Conservation (phyloP, 371 early-diverging fungal genomes). For the Zopfochytrium polystomum region DNA sequence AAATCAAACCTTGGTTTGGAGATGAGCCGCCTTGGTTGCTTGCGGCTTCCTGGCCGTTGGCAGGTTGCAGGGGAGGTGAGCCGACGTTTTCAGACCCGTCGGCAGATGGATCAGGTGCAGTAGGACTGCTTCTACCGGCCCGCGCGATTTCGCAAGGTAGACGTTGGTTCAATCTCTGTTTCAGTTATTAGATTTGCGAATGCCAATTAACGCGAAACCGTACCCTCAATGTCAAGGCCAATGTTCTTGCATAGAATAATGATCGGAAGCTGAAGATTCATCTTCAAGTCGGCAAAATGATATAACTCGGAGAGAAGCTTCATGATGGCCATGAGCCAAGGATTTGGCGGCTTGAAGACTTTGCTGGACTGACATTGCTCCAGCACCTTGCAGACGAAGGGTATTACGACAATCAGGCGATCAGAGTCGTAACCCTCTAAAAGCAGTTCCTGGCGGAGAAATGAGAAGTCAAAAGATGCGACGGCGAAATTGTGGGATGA, state of each 20-base stretch:
- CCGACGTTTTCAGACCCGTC: no score
- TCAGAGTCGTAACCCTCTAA: conserved; percentile 85
- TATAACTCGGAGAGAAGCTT: conserved; percentile 88
- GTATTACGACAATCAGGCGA: conserved; percentile 90
- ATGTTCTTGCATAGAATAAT: conserved; percentile 94
- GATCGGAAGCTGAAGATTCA: conserved; percentile 94
- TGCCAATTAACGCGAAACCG: no score
- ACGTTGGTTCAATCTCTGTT: no score
- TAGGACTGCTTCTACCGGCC: no score
- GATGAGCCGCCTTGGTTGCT: no score
- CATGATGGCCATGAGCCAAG: conserved; percentile 95
- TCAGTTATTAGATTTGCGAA: no score
- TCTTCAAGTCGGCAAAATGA: conserved; percentile 84
- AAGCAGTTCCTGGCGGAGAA: conserved; percentile 64
- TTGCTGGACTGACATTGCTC: conserved; percentile 80
- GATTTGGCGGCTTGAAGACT: conserved; percentile 94
- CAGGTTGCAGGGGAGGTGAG: no score
- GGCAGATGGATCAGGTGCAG: no score
- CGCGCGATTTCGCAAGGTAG: no score
- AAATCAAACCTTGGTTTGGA: no score
- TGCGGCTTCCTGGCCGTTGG: no score
- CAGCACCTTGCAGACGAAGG: conserved; percentile 96
- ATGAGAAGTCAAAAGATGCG: conserved; percentile 6
- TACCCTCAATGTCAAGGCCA: conserved; percentile 66
- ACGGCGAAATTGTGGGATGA: background rate